Conservation (phyloP, 331 rosid genomes). For the Acacia concinna region DNA sequence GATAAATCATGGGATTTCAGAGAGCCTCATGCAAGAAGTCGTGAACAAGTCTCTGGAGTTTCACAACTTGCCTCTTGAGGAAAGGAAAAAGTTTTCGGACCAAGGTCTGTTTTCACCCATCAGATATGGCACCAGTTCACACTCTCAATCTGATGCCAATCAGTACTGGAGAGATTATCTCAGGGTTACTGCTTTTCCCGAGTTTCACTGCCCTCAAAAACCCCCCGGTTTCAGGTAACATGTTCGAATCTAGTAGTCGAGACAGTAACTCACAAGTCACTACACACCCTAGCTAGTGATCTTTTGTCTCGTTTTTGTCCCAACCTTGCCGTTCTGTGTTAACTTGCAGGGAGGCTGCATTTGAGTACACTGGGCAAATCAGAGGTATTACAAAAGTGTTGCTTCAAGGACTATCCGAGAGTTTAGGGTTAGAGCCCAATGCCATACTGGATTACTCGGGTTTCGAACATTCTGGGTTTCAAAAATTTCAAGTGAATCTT, state of each 20-base stretch:
- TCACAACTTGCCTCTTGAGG: neutral
- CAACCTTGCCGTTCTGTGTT: neutral
- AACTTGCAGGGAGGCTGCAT: constrained; percentile 17
- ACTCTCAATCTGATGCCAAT: neutral
- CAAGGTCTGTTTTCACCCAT: neutral
- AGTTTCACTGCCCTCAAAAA: neutral
- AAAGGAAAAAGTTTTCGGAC: neutral
- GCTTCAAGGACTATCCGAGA: constrained; percentile 43
- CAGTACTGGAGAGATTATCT: neutral
- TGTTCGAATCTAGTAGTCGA: no score
- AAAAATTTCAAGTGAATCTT: neutral
- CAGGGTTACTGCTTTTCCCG: neutral
- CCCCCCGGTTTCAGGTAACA: neutral
- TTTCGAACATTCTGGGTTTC: constrained; percentile 28
- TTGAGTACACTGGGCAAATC: constrained; percentile 34
- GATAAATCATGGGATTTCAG: neutral
- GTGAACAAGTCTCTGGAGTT: neutral
- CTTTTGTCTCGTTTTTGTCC: no score
- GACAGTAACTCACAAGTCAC: no score
- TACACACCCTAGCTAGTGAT: no score
- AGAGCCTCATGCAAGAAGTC: neutral
- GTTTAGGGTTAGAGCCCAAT: constrained; percentile 39
- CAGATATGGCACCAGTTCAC: neutral
- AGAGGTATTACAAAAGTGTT: constrained; percentile 11
- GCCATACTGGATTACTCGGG: constrained; percentile 34